Evolutionary conservation across 495 filamentous ascomycete species (phyloP).

Genomic region (Aspergillus cavernicola): DNA sequence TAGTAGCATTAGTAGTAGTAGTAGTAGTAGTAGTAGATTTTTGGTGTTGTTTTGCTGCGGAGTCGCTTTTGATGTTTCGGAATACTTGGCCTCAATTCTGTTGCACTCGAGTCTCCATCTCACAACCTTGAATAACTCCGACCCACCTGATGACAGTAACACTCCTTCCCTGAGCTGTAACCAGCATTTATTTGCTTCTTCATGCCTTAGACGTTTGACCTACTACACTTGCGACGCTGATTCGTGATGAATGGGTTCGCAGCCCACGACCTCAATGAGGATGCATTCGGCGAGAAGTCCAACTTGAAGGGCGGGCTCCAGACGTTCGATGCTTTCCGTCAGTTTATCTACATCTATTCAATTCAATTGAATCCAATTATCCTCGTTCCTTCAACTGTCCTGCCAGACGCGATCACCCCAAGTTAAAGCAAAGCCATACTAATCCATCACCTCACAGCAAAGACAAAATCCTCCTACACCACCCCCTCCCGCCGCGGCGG

Average conservation of each 20-base stretch:
- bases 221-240: conserved; percentile 10
- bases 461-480: conserved; percentile 92
- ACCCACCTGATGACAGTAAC: not conserved
- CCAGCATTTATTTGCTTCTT: conserved; percentile 9
- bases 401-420: too few relatives aligned
- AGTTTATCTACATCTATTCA: conserved; percentile 27
- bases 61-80: conserved; percentile 12
- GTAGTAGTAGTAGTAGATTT: too few relatives aligned
- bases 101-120: conserved; percentile 20
- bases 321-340: conserved; percentile 98
- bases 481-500: conserved; percentile 78
- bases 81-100: conserved; percentile 40
- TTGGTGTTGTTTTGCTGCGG: conserved; percentile 3
- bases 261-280: conserved; percentile 68
- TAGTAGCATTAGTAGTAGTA: too few relatives aligned
- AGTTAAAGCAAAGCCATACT: conserved; percentile 1
- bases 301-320: conserved; percentile 58
- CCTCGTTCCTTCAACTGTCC: too few relatives aligned
- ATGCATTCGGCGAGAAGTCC: conserved; percentile 70
- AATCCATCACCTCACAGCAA: conserved; percentile 54
- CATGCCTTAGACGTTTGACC: conserved; percentile 24
- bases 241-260: conserved; percentile 67
- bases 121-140: conserved; percentile 1
- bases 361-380: not conserved
- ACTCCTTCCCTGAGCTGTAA: not conserved